phyloP scores from a whole-genome alignment of 1,139 yeast species.

The Citeromyces siamensis region DNA sequence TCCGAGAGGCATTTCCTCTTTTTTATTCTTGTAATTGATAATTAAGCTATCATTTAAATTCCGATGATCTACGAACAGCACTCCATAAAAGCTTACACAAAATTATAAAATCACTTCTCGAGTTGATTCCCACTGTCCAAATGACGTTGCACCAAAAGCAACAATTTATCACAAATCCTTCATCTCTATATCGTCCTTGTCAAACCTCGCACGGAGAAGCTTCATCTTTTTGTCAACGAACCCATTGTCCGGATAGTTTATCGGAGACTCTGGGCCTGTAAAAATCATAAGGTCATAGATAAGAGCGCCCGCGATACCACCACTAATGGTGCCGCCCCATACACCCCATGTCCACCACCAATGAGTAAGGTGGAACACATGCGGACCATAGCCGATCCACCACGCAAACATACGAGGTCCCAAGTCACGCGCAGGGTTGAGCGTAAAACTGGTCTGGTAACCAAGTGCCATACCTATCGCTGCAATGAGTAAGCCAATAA shows the following conservation, averaged over 20 bases:
- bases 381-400: conserved; percentile 29
- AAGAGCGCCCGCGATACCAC: conserved; percentile 29
- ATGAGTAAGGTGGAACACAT: conserved; percentile 22
- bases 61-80: no score
- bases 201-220: neutral
- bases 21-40: no score
- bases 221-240: conserved; percentile 2
- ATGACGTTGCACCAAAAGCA: no score
- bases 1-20: no score
- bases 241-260: conserved; percentile 25
- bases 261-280: conserved; percentile 35
- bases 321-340: conserved; percentile 30
- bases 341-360: conserved; percentile 39
- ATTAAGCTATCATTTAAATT: no score
- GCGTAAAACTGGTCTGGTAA: conserved; percentile 37
- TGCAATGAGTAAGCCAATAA: conserved; percentile 27
- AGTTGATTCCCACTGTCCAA: no score
- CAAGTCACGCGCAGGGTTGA: conserved; percentile 38
- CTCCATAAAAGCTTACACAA: no score
- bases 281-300: conserved; percentile 32
- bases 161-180: neutral
- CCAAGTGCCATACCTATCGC: conserved; percentile 31
- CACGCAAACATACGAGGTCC: conserved; percentile 36
- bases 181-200: neutral
- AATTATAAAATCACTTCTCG: no score